These are phyloP conservation scores for Vitis riparia DNA, from an alignment of 164 flowering plant genomes.

Conservation along the genomic window DNA sequence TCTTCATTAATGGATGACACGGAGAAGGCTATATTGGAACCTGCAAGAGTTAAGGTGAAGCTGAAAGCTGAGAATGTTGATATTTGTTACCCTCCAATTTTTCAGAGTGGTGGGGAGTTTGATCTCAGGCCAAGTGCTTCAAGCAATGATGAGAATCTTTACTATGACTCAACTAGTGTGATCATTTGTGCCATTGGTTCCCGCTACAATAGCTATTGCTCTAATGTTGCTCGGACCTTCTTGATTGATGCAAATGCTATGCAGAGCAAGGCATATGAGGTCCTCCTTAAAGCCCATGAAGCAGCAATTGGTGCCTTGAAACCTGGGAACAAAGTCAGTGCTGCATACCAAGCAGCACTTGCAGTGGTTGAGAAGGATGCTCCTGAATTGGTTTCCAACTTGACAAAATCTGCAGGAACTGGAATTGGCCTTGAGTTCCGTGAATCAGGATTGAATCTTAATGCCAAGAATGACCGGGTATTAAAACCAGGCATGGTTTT, in stretches of 20 bases:
- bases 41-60: conserved; percentile 55
- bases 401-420: conserved; percentile 78
- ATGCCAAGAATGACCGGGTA: conserved; percentile 64
- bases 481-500: conserved; percentile 74
- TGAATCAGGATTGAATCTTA: conserved; percentile 66
- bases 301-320: conserved; percentile 65
- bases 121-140: conserved; percentile 81
- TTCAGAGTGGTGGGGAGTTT: conserved; percentile 82
- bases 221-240: conserved; percentile 71
- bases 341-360: conserved; percentile 60
- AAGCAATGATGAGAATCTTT: conserved; percentile 67
- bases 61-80: conserved; percentile 80
- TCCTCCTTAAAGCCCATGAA: conserved; percentile 77
- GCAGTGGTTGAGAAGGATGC: conserved; percentile 65
- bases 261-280: conserved; percentile 80
- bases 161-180: conserved; percentile 72
- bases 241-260: conserved; percentile 64
- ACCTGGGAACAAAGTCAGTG: conserved; percentile 58
- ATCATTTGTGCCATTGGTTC: conserved; percentile 77
- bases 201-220: conserved; percentile 75
- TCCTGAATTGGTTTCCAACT: conserved; percentile 51
- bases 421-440: conserved; percentile 85
- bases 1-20: conserved; percentile 74
- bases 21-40: conserved; percentile 69
- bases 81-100: conserved; percentile 88